phyloP scores from a whole-genome alignment of 2,329 filamentous ascomycete genomes.

The Aspergillus hortae region DNA sequence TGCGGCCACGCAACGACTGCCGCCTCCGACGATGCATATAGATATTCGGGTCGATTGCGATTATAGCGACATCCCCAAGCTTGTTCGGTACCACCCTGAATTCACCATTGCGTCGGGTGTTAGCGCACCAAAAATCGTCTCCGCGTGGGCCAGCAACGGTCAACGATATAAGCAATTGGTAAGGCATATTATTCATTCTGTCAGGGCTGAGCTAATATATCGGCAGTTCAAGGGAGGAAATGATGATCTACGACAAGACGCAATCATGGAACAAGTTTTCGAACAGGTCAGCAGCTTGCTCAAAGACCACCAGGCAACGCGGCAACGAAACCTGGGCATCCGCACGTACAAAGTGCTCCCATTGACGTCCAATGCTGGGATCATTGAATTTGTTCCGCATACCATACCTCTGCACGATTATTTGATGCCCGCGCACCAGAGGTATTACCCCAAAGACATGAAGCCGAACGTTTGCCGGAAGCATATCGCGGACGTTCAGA shows the following conservation, averaged over 20 bases:
- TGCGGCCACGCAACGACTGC: constrained; percentile 65
- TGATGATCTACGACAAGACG: constrained; percentile 93
- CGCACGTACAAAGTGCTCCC: constrained; percentile 97
- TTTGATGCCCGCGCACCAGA: constrained; percentile 82
- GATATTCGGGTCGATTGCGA: constrained; percentile 68
- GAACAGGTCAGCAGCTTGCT: constrained; percentile 89
- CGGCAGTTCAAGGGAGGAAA: constrained; percentile 81
- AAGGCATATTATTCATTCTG: constrained; percentile 23
- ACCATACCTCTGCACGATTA: constrained; percentile 91
- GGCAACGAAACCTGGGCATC: constrained; percentile 83
- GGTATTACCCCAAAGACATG: constrained; percentile 80
- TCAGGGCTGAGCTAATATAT: constrained; percentile 8
- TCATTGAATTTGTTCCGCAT: constrained; percentile 96
- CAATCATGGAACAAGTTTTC: constrained; percentile 99
- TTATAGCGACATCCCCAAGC: constrained; percentile 73
- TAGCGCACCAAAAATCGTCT: constrained; percentile 91
- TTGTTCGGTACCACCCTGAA: constrained; percentile 66
- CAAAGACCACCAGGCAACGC: constrained; percentile 78
- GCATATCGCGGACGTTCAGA: constrained; percentile 71
- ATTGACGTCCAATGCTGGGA: constrained; percentile 75
- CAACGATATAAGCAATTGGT: constrained; percentile 79
- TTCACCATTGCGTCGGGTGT: constrained; percentile 87
- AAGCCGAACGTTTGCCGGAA: constrained; percentile 73
- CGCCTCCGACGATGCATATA: constrained; percentile 85
- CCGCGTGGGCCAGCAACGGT: constrained; percentile 74